Evolutionary conservation across 176 grass and related monocot species (phyloP).

Genomic region (Melocanna baccifera): DNA sequence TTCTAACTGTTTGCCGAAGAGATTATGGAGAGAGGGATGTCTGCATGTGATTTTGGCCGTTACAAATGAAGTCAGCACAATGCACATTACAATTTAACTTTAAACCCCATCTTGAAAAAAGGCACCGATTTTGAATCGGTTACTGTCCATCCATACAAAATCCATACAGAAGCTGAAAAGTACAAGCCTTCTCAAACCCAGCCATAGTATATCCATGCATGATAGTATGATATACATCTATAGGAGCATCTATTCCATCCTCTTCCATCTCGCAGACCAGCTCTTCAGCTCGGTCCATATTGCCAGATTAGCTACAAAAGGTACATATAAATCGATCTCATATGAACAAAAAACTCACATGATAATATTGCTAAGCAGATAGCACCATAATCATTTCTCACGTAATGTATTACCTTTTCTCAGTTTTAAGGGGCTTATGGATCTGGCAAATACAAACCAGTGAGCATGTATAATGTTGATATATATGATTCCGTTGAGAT

Average conservation of each 20-base stretch:
- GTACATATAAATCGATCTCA: slow-evolving; percentile 1
- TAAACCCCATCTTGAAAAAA: too few species aligned
- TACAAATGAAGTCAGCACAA: too few species aligned
- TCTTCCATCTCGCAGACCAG: slow-evolving; percentile 93
- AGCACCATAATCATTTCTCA: not conserved
- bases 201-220: slow-evolving; percentile 99
- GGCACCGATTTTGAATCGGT: too few species aligned
- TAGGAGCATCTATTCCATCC: slow-evolving; percentile 79
- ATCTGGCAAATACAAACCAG: slow-evolving; percentile 71
- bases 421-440: not conserved
- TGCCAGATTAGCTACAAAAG: slow-evolving; percentile 75
- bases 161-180: too few species aligned
- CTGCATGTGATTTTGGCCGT: too few species aligned
- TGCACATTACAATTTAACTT: too few species aligned
- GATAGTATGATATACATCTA: slow-evolving; percentile 95
- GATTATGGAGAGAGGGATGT: too few species aligned
- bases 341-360: not conserved
- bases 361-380: not conserved
- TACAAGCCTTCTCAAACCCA: too few species aligned
- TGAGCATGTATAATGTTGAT: slow-evolving; percentile 97
- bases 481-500: slow-evolving; percentile 84
- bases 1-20: too few species aligned
- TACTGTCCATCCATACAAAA: too few species aligned
- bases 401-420: not conserved
- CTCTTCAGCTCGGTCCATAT: slow-evolving; percentile 81